Conservation (phyloP, 106 monocot species). For the Dendrobium catenatum region DNA sequence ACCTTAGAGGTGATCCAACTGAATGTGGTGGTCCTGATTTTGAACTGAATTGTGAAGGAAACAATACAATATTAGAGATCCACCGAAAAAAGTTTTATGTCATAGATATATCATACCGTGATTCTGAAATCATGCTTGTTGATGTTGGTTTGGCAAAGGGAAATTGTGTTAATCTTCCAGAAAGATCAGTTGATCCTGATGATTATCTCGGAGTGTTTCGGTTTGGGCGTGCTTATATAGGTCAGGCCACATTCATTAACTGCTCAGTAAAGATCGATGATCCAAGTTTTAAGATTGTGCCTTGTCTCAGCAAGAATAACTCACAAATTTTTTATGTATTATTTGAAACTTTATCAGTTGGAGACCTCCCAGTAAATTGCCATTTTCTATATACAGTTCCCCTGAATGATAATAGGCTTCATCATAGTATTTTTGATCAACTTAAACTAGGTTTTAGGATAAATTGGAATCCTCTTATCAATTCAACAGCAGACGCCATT, state of each 20-base stretch:
- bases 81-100: background rate
- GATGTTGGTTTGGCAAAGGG: background rate
- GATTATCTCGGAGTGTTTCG: background rate
- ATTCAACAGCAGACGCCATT: no score
- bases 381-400: background rate
- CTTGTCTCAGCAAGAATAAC: background rate
- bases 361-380: no score
- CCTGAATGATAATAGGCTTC: background rate
- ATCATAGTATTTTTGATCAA: background rate
- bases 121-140: background rate
- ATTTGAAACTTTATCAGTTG: background rate
- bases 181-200: background rate
- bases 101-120: background rate
- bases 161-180: background rate
- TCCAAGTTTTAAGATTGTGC: background rate
- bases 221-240: background rate
- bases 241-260: background rate
- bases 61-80: background rate
- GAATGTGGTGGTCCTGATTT: no score
- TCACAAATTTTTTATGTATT: background rate
- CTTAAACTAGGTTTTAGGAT: background rate
- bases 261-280: background rate
- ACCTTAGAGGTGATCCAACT: background rate
- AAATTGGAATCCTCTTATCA: background rate
- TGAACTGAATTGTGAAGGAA: background rate